Evolutionary conservation across 208 protist genomes (phyloP).

Genomic region (Wallacemonas sp.): DNA sequence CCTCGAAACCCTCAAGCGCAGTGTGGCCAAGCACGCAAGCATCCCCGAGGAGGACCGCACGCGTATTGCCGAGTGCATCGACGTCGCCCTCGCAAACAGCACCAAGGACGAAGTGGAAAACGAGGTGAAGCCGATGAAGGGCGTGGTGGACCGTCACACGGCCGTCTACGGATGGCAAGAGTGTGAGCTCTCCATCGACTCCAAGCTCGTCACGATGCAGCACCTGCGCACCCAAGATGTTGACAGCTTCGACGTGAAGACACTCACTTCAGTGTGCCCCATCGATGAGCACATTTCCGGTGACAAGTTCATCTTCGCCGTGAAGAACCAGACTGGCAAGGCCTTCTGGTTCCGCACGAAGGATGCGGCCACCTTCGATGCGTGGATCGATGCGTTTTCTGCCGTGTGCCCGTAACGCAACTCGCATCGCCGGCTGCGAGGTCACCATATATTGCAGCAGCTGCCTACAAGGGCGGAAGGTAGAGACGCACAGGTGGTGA

Average conservation of each 20-base stretch:
- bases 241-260: constrained; percentile 46
- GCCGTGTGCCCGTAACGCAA: constrained; percentile 41
- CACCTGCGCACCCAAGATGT: constrained; percentile 31
- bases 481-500: no score
- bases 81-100: constrained; percentile 42
- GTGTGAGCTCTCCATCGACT: constrained; percentile 63
- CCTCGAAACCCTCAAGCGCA: constrained; percentile 72
- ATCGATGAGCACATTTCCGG: constrained; percentile 71
- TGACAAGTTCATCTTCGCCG: constrained; percentile 78
- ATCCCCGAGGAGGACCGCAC: constrained; percentile 60
- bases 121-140: constrained; percentile 32
- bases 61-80: constrained; percentile 62
- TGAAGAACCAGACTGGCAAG: constrained; percentile 83
- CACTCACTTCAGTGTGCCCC: constrained; percentile 82
- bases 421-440: no score
- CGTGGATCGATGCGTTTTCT: constrained; percentile 68
- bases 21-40: constrained; percentile 64
- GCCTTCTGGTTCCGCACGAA: constrained; percentile 78
- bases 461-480: no score
- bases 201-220: constrained; percentile 40
- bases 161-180: constrained; percentile 75
- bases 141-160: constrained; percentile 67
- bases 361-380: constrained; percentile 36
- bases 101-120: constrained; percentile 29
- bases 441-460: no score